Conservation (phyloP, 371 early-diverging fungal species). For the Sporodiniella umbellata region DNA sequence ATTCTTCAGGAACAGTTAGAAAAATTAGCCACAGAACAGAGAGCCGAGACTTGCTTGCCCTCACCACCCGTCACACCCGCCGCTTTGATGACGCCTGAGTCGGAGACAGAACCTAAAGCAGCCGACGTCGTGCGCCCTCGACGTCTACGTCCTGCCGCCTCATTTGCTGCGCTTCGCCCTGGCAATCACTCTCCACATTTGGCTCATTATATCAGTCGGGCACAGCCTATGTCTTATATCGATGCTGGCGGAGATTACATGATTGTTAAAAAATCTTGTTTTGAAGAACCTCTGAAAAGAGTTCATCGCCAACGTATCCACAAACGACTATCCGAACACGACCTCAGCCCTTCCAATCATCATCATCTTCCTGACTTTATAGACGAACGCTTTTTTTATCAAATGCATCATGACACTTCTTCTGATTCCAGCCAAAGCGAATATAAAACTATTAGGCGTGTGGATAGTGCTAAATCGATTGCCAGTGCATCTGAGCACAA, state of each 20-base stretch:
- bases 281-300: background rate
- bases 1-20: background rate
- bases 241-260: background rate
- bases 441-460: background rate
- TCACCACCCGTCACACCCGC: background rate
- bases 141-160: background rate
- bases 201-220: conserved; percentile 1
- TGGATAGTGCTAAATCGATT: conserved; percentile 18
- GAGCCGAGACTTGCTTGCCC: background rate
- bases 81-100: background rate
- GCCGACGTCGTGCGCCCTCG: background rate
- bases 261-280: background rate
- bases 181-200: background rate
- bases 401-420: conserved; percentile 8
- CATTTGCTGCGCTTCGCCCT: background rate
- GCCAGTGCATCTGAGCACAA: conserved; percentile 4
- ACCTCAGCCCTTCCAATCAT: background rate
- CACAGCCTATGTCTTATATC: conserved; percentile 18
- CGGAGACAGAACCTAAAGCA: background rate
- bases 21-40: background rate
- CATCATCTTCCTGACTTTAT: background rate
- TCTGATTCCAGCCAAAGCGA: conserved; percentile 13
- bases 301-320: background rate
- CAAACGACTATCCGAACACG: background rate
- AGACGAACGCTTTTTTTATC: background rate